These are phyloP conservation scores for Clarireedia monteithiana DNA, from an alignment of 2,329 filamentous ascomycete species.

Conservation along the genomic window DNA sequence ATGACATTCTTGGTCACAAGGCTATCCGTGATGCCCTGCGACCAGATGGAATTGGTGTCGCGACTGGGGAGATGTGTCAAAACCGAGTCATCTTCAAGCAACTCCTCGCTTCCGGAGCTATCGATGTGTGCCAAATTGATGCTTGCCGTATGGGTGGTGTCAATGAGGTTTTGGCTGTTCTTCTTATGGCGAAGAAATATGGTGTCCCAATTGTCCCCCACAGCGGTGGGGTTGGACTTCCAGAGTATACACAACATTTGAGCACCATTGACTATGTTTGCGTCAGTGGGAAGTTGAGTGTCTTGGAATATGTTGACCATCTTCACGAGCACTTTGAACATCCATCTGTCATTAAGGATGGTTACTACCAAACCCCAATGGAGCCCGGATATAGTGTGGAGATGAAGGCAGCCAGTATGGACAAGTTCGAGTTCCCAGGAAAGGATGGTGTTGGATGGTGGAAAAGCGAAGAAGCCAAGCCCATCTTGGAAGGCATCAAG, in stretches of 20 bases:
- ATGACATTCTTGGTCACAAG: conserved; percentile 84
- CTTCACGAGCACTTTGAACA: conserved; percentile 89
- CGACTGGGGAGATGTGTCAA: conserved; percentile 92
- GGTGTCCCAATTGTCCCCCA: conserved; percentile 80
- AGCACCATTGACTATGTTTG: conserved; percentile 90
- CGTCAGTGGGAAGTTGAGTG: conserved; percentile 70
- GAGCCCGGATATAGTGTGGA: conserved; percentile 86
- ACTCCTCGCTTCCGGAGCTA: conserved; percentile 68
- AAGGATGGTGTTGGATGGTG: conserved; percentile 70
- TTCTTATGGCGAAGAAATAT: conserved; percentile 70
- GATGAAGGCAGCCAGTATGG: conserved; percentile 88
- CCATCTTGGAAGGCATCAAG: conserved; percentile 29
- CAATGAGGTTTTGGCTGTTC: conserved; percentile 85
- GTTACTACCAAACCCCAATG: conserved; percentile 79
- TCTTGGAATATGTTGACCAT: conserved; percentile 89
- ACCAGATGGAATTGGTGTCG: conserved; percentile 70
- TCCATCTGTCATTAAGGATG: conserved; percentile 71
- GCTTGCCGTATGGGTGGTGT: conserved; percentile 85
- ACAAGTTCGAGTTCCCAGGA: conserved; percentile 67
- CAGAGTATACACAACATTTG: conserved; percentile 90
- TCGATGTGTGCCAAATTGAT: conserved; percentile 85
- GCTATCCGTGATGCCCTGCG: conserved; percentile 73
- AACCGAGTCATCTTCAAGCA: conserved; percentile 95
- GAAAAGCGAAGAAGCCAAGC: conserved; percentile 51
- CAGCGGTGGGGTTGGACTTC: conserved; percentile 80